Base-by-base conservation (phyloP, 176 grass and related monocot species). In the Avena sativa region DNA sequence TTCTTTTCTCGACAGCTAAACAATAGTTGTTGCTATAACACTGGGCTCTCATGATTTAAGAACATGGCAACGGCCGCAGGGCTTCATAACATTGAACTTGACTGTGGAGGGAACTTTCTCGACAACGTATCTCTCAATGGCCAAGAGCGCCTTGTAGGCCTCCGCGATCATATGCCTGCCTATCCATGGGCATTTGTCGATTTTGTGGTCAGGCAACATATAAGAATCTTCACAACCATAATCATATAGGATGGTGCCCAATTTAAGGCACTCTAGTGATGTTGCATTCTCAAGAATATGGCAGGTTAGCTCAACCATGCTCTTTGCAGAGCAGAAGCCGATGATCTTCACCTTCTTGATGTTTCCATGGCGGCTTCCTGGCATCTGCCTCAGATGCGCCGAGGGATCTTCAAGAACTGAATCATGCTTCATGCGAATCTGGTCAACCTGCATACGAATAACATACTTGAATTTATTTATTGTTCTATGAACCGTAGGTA, bases 251-350 rank as follows among this genome's bases (percentile, higher is more conserved):
- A 76, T 30, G 23, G 47, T 76, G 48, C 30, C 73, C 23, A 76
- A 51, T 51, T 48, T 76, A 73, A 73, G 71, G 71, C 20, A 48
- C 5, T 73, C 43, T 0, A 48, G 71, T 48, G 71, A 73, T 48
- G 43, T 48, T 73, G 71, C 40, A 48, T 73, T 72, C 71, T 73
- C 71, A 48, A 73, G 19, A 73, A 73, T 73, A 73, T 49, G 43
- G 11, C 71, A 73, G 20, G 71, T 73, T 46, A 73, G 43, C 71
- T 73, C 71, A 1, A 70, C 34, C 66, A 70, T 40, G 66, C 34
- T 40, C 32, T 70, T 70, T 17, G 32, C 66, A 40, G 32, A 73
- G 43, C 43, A 73, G 71, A 73, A 73, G 20, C 70, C 20, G 10
- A 2, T 20, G 10, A 72, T 72, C 40, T 47, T 9, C 70, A 47